A percentile compares a stretch with the other conserved stretches of the same genome.
Conservation (phyloP, 2,329 filamentous ascomycete species). For the Ophiostoma fasciatum region DNA sequence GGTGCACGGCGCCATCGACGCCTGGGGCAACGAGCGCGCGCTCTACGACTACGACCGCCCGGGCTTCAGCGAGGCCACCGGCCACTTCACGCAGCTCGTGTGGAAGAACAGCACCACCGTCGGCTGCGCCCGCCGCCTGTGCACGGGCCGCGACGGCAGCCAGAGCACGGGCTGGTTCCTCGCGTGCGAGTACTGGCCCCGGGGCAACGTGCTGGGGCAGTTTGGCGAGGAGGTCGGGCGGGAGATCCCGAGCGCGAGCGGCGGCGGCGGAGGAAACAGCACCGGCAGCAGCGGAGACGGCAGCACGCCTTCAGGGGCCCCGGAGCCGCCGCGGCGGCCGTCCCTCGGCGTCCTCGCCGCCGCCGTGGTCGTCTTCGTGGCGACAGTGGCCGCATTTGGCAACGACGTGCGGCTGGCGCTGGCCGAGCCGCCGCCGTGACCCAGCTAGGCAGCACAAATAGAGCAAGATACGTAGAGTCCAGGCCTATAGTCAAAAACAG, state of each 20-base stretch:
- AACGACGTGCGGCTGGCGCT: conserved; percentile 3
- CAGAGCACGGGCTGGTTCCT: conserved; percentile 42
- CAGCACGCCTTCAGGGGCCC: no score
- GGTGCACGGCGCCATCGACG: conserved; percentile 38
- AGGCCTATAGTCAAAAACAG: no score
- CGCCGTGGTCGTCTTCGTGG: conserved; percentile 5
- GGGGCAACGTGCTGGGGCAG: conserved; percentile 44
- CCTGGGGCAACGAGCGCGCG: conserved; percentile 48
- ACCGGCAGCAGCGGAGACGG: not conserved
- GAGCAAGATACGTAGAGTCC: no score
- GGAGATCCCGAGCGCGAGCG: conserved; percentile 15
- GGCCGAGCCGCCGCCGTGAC: not conserved
- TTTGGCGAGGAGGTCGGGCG: conserved; percentile 31
- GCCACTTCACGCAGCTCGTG: conserved; percentile 60
- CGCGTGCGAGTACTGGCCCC: conserved; percentile 55
- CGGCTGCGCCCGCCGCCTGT: conserved; percentile 36
- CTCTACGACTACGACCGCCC: conserved; percentile 43
- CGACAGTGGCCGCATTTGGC: conserved; percentile 3
- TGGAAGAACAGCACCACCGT: conserved; percentile 49
- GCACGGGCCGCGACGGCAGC: conserved; percentile 15
- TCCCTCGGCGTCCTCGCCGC: conserved; percentile 4
- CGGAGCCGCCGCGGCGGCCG: no score
- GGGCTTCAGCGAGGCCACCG: conserved; percentile 44
- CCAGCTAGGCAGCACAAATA: no score
- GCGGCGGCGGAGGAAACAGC: not conserved